phyloP scores from a whole-genome alignment of 1,139 yeast genomes.

The Suhomyces kunorum region DNA sequence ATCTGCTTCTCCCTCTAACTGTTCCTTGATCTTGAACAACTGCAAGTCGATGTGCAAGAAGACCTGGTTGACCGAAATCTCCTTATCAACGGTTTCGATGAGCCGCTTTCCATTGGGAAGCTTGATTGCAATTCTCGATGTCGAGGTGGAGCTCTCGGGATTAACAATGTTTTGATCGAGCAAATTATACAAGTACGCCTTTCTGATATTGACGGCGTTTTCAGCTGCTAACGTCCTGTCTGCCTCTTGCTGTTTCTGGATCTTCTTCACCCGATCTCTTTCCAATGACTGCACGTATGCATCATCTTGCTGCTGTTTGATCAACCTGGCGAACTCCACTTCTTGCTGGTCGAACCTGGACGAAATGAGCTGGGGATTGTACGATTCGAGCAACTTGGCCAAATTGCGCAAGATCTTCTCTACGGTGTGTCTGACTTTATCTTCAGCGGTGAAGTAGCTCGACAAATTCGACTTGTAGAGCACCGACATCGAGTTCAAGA shows the following conservation, averaged over 20 bases:
- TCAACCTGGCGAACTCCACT: slow-evolving; percentile 48
- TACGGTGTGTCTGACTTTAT: slow-evolving; percentile 23
- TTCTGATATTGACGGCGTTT: slow-evolving; percentile 3
- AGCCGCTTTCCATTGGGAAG: slow-evolving; percentile 62
- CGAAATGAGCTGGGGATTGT: slow-evolving; percentile 54
- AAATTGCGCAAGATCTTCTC: slow-evolving; percentile 38
- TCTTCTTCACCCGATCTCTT: slow-evolving; percentile 43
- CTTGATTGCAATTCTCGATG: slow-evolving; percentile 35
- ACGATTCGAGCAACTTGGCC: slow-evolving; percentile 38
- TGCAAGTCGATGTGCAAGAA: slow-evolving; percentile 64
- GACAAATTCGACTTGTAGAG: slow-evolving; percentile 44
- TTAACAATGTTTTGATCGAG: slow-evolving; percentile 4
- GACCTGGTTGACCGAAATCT: slow-evolving; percentile 55
- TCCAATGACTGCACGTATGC: slow-evolving; percentile 55
- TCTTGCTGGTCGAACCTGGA: slow-evolving; percentile 55
- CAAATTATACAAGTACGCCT: slow-evolving; percentile 5
- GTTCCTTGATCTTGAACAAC: slow-evolving; percentile 19
- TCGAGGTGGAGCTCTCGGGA: background rate
- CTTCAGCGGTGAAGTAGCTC: slow-evolving; percentile 22
- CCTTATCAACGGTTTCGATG: slow-evolving; percentile 53
- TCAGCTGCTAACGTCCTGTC: slow-evolving; percentile 9
- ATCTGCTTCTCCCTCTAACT: slow-evolving; percentile 3
- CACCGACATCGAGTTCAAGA: slow-evolving; percentile 53
- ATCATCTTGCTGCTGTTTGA: slow-evolving; percentile 58
- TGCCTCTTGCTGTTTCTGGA: slow-evolving; percentile 27